Base-by-base conservation (phyloP, 192 early-diverging fungal genomes). In the Dispira parvispora region DNA sequence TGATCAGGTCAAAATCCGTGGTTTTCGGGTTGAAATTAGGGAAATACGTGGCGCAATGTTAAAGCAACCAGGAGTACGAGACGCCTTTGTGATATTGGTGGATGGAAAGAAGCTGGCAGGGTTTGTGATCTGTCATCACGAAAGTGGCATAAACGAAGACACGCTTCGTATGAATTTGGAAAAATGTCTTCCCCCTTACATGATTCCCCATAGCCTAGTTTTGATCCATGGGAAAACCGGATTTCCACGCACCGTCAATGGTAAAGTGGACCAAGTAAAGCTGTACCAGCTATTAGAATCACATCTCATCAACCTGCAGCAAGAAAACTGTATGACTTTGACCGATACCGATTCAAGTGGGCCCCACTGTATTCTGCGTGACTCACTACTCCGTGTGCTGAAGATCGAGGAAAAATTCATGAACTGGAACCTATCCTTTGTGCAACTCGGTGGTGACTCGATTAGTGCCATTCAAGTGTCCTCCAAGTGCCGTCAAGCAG, bases 131-230 rank as follows among this genome's bases (percentile, higher is more conserved):
- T n/a, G n/a, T 1, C 18, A 26, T 52, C 13, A n/a, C 3, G 32
- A 6, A 38, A 6, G 0, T 23, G 9, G 20, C 8, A 12, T 55
- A 1, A 21, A 23, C 23, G 14, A 27, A 21, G 2, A 8, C 2
- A 18, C 16, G 13, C 12, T 52, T 52, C 12, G 11, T n/a, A 26
- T 2, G 2, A 0, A 9, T 11, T 18, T 52, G 13, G 50, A 1
- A 9, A 11, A 52, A 10, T 26, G 11, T 11, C 66, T 88, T 16
- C 82, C 86, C 8, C 63, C 62, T 11, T 88, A 88, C 64, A 83
- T 83, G 56, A 73, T 88, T 21, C 86, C 86, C 11, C 63, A 70
- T n/a, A 3, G 9, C 32, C 23, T 61, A 9, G 6, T 61, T 8
- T 0, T 12, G 0, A n/a, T 44, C 11, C 21, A 27, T 16, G 1